A percentile compares a stretch with the other conserved stretches of the same genome.
These are phyloP conservation scores for Neurospora sp. DNA, from an alignment of 2,329 filamentous ascomycete species.

Conservation along the genomic window DNA sequence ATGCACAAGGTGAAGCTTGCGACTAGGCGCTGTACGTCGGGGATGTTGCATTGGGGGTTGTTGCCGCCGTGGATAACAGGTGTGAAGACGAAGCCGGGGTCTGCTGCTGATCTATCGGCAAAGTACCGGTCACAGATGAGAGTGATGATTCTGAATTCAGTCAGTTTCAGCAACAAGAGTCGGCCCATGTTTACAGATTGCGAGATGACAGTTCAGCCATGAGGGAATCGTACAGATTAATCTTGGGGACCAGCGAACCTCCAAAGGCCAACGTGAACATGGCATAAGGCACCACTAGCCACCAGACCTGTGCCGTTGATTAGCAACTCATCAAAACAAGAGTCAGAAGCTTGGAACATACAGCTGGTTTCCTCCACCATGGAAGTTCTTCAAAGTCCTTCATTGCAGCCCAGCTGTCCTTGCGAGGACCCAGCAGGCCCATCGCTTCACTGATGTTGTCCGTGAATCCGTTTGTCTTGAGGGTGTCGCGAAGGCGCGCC, in stretches of 20 bases:
- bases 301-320: conserved; percentile 52
- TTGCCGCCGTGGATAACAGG: conserved; percentile 59
- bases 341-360: conserved; percentile 27
- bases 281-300: conserved; percentile 72
- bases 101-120: conserved; percentile 48
- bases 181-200: neutral
- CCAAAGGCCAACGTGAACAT: conserved; percentile 81
- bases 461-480: neutral
- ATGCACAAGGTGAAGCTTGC: conserved; percentile 71
- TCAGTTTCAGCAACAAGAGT: conserved; percentile 1
- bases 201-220: neutral
- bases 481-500: neutral
- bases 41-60: conserved; percentile 71
- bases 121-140: conserved; percentile 81
- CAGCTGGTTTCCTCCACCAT: conserved; percentile 55
- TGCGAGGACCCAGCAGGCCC: conserved; percentile 24
- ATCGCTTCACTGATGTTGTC: conserved; percentile 9
- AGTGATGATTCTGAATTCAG: conserved; percentile 50
- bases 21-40: conserved; percentile 67
- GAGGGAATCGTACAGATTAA: conserved; percentile 55
- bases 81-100: conserved; percentile 50
- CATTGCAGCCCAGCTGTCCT: conserved; percentile 36
- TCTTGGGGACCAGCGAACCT: conserved; percentile 72
- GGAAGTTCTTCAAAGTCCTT: conserved; percentile 52
- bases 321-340: neutral